Percentiles rank a stretch among this genome's conserved stretches.
phyloP scores from a whole-genome alignment of 768 basidiomycete genomes.

The Cystofilobasidium capitatum region DNA sequence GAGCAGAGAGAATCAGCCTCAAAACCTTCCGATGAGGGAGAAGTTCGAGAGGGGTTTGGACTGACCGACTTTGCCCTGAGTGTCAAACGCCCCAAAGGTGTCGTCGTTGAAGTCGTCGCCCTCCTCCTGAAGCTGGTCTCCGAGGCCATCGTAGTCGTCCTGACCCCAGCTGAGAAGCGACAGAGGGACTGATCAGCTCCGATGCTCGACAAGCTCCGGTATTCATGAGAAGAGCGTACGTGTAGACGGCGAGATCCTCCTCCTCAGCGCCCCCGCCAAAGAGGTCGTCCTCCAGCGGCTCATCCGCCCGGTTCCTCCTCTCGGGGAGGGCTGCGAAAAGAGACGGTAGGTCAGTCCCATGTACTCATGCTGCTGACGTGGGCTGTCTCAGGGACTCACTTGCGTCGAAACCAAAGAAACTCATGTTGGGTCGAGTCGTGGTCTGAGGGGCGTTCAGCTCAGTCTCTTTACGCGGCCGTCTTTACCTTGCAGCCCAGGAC shows the following conservation, averaged over 20 bases:
- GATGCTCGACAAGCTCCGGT: background rate
- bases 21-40: no score
- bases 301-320: slow-evolving; percentile 20
- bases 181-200: background rate
- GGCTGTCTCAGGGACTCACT: slow-evolving; percentile 9
- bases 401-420: slow-evolving; percentile 27
- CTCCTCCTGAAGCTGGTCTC: slow-evolving; percentile 74
- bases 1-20: background rate
- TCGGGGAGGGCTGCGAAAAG: slow-evolving; percentile 23
- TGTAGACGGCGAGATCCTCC: slow-evolving; percentile 66
- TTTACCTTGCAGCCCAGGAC: no score
- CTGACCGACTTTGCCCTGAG: slow-evolving; percentile 56
- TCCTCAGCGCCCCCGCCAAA: slow-evolving; percentile 36
- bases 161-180: slow-evolving; percentile 58
- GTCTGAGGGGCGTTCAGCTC: no score
- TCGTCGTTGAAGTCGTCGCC: slow-evolving; percentile 92
- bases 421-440: slow-evolving; percentile 6
- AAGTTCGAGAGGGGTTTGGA: slow-evolving; percentile 13
- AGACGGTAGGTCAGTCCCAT: background rate
- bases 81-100: slow-evolving; percentile 60
- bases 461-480: no score
- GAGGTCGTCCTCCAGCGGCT: slow-evolving; percentile 9
- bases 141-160: slow-evolving; percentile 79
- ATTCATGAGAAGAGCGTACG: background rate
- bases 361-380: no score